These are phyloP conservation scores for Juglanconis sp. DNA, from an alignment of 2,329 filamentous ascomycete species.

Conservation along the genomic window DNA sequence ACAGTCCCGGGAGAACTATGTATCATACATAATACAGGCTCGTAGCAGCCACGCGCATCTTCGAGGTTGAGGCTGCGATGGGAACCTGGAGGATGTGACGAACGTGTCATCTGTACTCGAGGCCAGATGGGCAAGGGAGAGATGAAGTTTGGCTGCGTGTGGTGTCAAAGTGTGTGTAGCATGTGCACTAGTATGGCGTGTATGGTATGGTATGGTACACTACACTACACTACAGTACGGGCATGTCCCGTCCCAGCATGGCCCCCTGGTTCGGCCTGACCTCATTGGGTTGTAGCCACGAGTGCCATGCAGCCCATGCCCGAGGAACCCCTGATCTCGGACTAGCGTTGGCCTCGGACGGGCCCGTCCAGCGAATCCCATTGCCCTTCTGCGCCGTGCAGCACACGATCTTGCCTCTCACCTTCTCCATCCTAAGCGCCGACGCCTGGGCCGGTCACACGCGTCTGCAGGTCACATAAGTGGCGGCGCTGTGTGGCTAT, in stretches of 20 bases:
- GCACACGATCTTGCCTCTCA: conserved; percentile 14
- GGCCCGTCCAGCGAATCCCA: conserved; percentile 15
- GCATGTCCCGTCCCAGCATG: background rate
- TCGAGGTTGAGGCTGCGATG: too few species aligned
- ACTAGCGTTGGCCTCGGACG: conserved; percentile 2
- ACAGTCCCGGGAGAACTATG: too few species aligned
- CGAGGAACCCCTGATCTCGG: conserved; percentile 2
- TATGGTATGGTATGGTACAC: too few species aligned
- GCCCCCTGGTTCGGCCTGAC: background rate
- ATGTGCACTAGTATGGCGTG: too few species aligned
- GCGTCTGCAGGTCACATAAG: conserved; percentile 11
- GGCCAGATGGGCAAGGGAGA: too few species aligned
- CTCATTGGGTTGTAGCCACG: conserved; percentile 8
- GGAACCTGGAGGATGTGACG: too few species aligned
- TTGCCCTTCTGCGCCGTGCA: conserved; percentile 6
- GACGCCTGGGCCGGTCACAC: conserved; percentile 15
- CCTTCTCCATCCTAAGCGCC: conserved; percentile 18
- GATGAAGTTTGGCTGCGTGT: too few species aligned
- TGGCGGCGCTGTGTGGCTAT: conserved; percentile 1
- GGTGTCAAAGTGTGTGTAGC: too few species aligned
- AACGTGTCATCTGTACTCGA: too few species aligned
- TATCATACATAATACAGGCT: too few species aligned
- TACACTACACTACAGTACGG: too few species aligned
- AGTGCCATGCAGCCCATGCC: conserved; percentile 2
- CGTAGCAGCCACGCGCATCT: too few species aligned